A percentile compares a stretch with the other conserved stretches of the same genome.
Evolutionary conservation across 768 basidiomycete species (phyloP).

Genomic region (Russula foetens): DNA sequence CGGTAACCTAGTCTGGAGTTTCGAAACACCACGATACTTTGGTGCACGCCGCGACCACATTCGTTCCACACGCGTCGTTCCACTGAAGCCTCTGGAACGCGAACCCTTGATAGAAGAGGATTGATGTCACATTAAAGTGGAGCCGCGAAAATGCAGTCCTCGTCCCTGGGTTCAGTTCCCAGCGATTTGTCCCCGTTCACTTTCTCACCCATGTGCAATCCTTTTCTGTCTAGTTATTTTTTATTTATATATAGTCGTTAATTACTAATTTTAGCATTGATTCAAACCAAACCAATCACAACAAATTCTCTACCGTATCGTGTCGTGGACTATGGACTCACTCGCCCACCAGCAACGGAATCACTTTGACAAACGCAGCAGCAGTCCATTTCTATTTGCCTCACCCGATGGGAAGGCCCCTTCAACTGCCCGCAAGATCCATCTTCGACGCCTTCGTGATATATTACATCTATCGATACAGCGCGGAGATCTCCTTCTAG

Average conservation of each 20-base stretch:
- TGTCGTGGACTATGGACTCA: too few relatives aligned
- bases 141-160: neutral
- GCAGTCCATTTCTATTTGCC: constrained; percentile 47
- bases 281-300: too few relatives aligned
- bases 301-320: too few relatives aligned
- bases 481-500: constrained; percentile 52
- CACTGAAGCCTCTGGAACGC: constrained; percentile 18
- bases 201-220: neutral
- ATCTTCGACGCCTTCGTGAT: constrained; percentile 69
- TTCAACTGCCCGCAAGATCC: constrained; percentile 53
- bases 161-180: neutral
- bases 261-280: neutral
- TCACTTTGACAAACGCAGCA: constrained; percentile 26
- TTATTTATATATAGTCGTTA: neutral
- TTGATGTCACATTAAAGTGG: neutral
- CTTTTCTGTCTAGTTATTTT: neutral
- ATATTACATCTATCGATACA: constrained; percentile 65
- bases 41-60: constrained; percentile 46
- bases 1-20: constrained; percentile 62
- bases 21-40: constrained; percentile 63
- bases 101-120: constrained; percentile 17
- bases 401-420: constrained; percentile 43
- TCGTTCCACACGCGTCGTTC: constrained; percentile 23
- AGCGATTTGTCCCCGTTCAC: neutral
- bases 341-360: neutral